These are phyloP conservation scores for Anastatica hierochuntica DNA, from an alignment of 345 rosid genomes.

Conservation along the genomic window DNA sequence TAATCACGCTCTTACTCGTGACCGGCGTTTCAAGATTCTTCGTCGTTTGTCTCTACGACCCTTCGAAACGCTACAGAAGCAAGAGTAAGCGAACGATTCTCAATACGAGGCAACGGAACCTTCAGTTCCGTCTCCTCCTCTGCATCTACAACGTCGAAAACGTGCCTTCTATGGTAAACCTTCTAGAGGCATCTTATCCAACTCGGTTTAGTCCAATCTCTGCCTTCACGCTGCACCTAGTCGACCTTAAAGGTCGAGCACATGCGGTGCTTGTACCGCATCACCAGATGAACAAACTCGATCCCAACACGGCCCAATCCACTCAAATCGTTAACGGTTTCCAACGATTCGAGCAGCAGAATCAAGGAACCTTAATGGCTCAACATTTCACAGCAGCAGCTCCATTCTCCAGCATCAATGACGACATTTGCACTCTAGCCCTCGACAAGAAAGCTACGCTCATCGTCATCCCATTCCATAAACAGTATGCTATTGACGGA, in stretches of 20 bases:
- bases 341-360: constrained; percentile 27
- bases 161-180: constrained; percentile 27
- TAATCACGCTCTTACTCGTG: constrained; percentile 21
- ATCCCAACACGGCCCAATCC: constrained; percentile 22
- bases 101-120: constrained; percentile 23
- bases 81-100: constrained; percentile 42
- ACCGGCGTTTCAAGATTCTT: constrained; percentile 33
- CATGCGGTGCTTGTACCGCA: constrained; percentile 26
- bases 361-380: constrained; percentile 27
- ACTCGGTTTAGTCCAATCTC: constrained; percentile 24
- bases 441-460: constrained; percentile 39
- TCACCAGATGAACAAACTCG: constrained; percentile 27
- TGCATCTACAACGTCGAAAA: constrained; percentile 35
- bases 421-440: constrained; percentile 51
- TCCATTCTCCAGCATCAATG: constrained; percentile 41
- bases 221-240: constrained; percentile 20
- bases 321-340: constrained; percentile 34
- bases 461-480: constrained; percentile 42
- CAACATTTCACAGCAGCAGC: constrained; percentile 43
- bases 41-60: constrained; percentile 42
- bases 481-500: constrained; percentile 33
- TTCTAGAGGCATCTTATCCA: constrained; percentile 25
- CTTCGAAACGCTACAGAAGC: constrained; percentile 47
- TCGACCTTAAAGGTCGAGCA: constrained; percentile 30
- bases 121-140: constrained; percentile 38